These are phyloP conservation scores for Rhodotorula toruloides DNA, from an alignment of 768 basidiomycete species.

Conservation along the genomic window DNA sequence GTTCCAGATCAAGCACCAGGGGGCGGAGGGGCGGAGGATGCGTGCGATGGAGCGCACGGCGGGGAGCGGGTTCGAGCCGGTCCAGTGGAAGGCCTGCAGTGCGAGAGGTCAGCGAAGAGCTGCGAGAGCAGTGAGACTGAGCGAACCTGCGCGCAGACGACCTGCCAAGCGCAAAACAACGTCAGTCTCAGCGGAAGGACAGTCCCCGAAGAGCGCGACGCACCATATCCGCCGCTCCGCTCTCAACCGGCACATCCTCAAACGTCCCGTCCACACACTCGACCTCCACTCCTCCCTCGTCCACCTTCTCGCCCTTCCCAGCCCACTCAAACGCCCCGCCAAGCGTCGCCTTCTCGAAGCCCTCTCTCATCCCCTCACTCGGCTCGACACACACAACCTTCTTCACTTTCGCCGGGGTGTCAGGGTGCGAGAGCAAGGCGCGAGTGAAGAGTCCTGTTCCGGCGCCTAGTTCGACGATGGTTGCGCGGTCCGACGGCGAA, in stretches of 20 bases:
- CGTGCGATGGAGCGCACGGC: constrained; percentile 73
- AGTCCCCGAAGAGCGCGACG: constrained; percentile 48
- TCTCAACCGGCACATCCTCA: constrained; percentile 57
- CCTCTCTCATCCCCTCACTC: constrained; percentile 70
- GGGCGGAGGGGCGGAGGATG: constrained; percentile 69
- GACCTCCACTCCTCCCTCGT: constrained; percentile 45
- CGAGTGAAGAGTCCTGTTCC: constrained; percentile 39
- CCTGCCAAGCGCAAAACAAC: constrained; percentile 50
- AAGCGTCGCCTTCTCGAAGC: constrained; percentile 62
- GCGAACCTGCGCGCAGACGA: constrained; percentile 22
- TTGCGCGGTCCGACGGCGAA: constrained; percentile 43
- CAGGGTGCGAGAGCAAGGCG: constrained; percentile 46
- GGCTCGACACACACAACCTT: constrained; percentile 72
- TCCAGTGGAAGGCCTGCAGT: constrained; percentile 83
- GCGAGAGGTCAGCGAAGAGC: constrained; percentile 14
- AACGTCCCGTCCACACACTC: constrained; percentile 64
- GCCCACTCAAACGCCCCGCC: too few relatives aligned
- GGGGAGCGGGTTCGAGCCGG: constrained; percentile 65
- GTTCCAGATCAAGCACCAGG: constrained; percentile 79
- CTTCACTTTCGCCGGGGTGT: neutral
- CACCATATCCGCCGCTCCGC: constrained; percentile 70
- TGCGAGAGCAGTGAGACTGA: neutral
- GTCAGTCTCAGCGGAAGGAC: neutral
- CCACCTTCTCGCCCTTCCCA: constrained; percentile 35
- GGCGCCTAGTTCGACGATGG: constrained; percentile 44